phyloP scores from a whole-genome alignment of 169 alveolate genomes.

The Plasmodium gaboni region DNA sequence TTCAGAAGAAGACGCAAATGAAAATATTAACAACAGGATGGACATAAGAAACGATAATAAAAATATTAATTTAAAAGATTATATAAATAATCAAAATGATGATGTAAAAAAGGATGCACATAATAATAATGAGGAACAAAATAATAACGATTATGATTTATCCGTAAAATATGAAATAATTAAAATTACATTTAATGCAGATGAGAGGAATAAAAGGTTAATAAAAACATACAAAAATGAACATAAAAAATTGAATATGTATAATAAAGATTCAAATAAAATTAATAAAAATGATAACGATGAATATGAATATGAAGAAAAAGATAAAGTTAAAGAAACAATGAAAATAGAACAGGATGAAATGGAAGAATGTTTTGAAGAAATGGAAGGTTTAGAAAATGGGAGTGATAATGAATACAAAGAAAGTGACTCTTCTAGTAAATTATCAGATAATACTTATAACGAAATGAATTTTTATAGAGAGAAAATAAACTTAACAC shows the following conservation, averaged over 20 bases:
- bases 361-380: neutral
- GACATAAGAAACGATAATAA: neutral
- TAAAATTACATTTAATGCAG: neutral
- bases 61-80: neutral
- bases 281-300: neutral
- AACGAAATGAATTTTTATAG: conserved; percentile 56
- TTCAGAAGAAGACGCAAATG: neutral
- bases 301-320: neutral
- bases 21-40: neutral
- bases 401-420: conserved; percentile 20
- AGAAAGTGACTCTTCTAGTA: conserved; percentile 26
- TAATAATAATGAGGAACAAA: neutral
- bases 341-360: neutral
- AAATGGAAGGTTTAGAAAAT: conserved; percentile 8
- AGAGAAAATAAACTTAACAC: conserved; percentile 36
- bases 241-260: neutral
- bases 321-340: neutral
- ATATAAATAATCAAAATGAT: neutral
- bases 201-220: neutral
- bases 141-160: neutral
- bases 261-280: neutral
- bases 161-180: neutral
- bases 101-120: neutral
- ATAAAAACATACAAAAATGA: neutral
- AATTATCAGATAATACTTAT: conserved; percentile 24